Base-by-base conservation (phyloP, 352 stramenopile species). In the Globisporangium rhizosaccharum region DNA sequence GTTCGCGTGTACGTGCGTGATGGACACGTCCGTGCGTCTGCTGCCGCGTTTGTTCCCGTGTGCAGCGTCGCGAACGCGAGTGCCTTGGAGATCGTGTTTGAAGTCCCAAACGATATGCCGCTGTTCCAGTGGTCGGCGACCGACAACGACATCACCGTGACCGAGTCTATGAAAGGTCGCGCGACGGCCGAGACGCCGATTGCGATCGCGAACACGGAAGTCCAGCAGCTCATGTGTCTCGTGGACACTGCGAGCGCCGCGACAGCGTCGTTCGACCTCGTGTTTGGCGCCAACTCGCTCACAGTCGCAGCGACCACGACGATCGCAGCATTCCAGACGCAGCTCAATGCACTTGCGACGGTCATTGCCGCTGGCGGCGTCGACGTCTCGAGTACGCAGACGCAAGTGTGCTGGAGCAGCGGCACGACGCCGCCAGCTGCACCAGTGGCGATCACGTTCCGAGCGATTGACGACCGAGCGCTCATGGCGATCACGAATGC, bases 71-170 rank as follows among this genome's bases (percentile, higher is more conserved):
- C 66, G 7, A 78, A 68, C 14, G 56, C 72, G 0, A 55, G 30
- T 4, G 44, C 47, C 4, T 67, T 92, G 11, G 63, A 76, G 23
- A 80, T 94, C 46, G 71, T 88, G n/a, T 94, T 92, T 65, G 70
- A 82, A 39, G 70, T 69, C 1, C 78, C 81, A 2, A 46, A 44
- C 0, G 79, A 91, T 44, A 67, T 79, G 6, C 37, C 61, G 8
- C 23, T 94, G 45, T 57, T 92, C 3, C 39, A 49, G 4, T 94
- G 85, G 85, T 79, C 65, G 0, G 37, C 44, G 1, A 86, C 78
- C 3, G 67, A 26, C 7, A 92, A 87, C 48, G 79, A 89, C 51
- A 59, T 94, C 17, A 82, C 75, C 7, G 66, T 94, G 39, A 76
- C 68, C 4, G 80, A 91, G 25, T 57, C 67, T 2, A 67, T 86